Percentiles rank a stretch among this genome's conserved stretches.
These are phyloP conservation scores for Pseudoperonospora humuli DNA, from an alignment of 352 stramenopile genomes.

Conservation along the genomic window DNA sequence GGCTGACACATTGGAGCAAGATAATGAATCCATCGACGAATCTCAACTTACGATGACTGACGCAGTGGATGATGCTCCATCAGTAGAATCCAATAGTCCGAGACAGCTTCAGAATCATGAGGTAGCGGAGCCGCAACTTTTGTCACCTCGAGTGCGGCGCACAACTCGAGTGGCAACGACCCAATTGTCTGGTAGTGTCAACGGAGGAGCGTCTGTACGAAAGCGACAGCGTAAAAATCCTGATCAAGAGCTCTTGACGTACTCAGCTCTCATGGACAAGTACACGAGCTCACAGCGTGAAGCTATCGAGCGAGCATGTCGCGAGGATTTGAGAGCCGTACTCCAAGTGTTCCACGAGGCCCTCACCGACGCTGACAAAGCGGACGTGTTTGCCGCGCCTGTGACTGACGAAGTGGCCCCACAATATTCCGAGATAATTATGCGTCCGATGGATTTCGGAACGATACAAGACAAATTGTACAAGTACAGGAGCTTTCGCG, in stretches of 20 bases:
- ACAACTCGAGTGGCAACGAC: conserved; percentile 21
- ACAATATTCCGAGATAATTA: conserved; percentile 87
- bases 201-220: conserved; percentile 6
- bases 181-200: background rate
- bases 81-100: conserved; percentile 10
- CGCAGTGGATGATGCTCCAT: conserved; percentile 6
- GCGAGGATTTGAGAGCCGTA: conserved; percentile 47
- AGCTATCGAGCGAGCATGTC: conserved; percentile 39
- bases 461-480: conserved; percentile 85
- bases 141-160: conserved; percentile 20
- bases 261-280: conserved; percentile 35
- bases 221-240: conserved; percentile 40
- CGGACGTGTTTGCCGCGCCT: conserved; percentile 79
- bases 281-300: conserved; percentile 51
- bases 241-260: conserved; percentile 33
- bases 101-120: conserved; percentile 21
- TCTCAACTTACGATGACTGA: conserved; percentile 19
- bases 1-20: conserved; percentile 3
- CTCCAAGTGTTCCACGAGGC: conserved; percentile 69
- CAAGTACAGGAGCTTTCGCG: conserved; percentile 54
- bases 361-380: conserved; percentile 63
- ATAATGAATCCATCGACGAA: conserved; percentile 8
- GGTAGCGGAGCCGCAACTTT: conserved; percentile 3
- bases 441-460: conserved; percentile 91
- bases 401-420: conserved; percentile 89